Evolutionary conservation across 2,329 filamentous ascomycete genomes (phyloP).

Genomic region (Cercospora sp.): DNA sequence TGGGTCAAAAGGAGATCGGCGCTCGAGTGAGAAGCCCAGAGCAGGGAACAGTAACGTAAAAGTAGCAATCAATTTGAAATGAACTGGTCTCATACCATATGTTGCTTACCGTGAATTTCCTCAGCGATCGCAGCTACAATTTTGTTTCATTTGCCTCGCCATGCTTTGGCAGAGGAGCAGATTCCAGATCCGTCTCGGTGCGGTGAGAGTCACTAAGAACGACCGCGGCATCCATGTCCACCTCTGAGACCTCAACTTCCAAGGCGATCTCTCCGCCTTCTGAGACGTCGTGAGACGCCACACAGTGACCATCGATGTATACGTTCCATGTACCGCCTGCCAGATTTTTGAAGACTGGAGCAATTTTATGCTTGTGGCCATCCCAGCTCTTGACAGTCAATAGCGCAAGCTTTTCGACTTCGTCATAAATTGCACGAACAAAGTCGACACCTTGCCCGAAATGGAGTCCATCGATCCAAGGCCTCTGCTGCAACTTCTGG

Average conservation of each 20-base stretch:
- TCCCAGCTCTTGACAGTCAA: conserved; percentile 1
- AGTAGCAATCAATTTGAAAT: not conserved
- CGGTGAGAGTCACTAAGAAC: not conserved
- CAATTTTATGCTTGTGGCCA: not conserved
- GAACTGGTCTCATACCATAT: not conserved
- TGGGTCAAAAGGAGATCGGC: not conserved
- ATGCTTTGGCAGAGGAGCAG: not conserved
- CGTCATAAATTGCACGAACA: not conserved
- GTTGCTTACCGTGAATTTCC: not conserved
- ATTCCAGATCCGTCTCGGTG: not conserved
- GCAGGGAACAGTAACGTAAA: not conserved
- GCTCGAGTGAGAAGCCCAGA: not conserved
- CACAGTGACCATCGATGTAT: not conserved
- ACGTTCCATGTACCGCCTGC: not conserved
- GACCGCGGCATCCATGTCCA: not conserved
- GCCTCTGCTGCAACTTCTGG: conserved; percentile 35
- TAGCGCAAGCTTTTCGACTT: not conserved
- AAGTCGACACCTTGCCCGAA: conserved; percentile 1
- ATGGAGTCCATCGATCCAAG: conserved; percentile 28
- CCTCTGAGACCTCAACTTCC: not conserved
- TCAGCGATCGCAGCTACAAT: not conserved
- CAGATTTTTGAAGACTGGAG: not conserved
- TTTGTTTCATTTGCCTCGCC: not conserved
- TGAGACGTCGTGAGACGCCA: not conserved
- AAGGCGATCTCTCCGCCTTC: not conserved